A percentile compares a stretch with the other conserved stretches of the same genome.
These are phyloP conservation scores for Infundibulicybe gibba DNA, from an alignment of 768 basidiomycete species.

Conservation along the genomic window DNA sequence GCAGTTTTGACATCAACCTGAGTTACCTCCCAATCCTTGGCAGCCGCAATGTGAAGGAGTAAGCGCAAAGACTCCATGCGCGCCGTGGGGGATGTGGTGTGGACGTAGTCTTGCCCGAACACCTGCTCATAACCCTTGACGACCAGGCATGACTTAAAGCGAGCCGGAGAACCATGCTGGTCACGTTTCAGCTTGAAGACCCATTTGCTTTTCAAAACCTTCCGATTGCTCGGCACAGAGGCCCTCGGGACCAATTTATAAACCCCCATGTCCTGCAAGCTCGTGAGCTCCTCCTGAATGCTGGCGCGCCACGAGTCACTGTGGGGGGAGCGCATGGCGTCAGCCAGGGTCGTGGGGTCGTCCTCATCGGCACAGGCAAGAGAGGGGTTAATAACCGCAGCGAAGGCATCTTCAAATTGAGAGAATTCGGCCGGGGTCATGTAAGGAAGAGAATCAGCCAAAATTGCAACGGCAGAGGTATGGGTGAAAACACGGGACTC, in stretches of 20 bases:
- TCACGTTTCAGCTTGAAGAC: constrained; percentile 26
- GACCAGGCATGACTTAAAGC: constrained; percentile 30
- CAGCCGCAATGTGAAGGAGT: constrained; percentile 22
- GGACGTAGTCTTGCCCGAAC: constrained; percentile 16
- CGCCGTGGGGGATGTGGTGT: constrained; percentile 22
- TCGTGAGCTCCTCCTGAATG: constrained; percentile 18
- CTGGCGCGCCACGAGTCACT: constrained; percentile 12
- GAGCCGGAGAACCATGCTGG: constrained; percentile 13
- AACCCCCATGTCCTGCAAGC: constrained; percentile 18
- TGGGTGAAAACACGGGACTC: neutral
- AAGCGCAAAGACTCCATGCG: constrained; percentile 18
- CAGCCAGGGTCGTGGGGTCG: too few species aligned
- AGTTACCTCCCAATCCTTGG: constrained; percentile 18
- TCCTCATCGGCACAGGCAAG: neutral
- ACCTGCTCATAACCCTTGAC: constrained; percentile 28
- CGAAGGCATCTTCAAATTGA: neutral
- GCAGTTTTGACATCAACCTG: constrained; percentile 30
- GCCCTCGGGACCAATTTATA: constrained; percentile 20
- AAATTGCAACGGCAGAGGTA: neutral
- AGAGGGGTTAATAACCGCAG: constrained; percentile 2
- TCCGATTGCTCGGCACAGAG: constrained; percentile 10
- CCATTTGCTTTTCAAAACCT: constrained; percentile 25
- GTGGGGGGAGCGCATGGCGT: too few species aligned
- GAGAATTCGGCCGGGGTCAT: too few species aligned
- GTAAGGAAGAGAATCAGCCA: too few species aligned